phyloP scores from a whole-genome alignment of 805 yeast genomes.

The Candida sphagnicola region DNA sequence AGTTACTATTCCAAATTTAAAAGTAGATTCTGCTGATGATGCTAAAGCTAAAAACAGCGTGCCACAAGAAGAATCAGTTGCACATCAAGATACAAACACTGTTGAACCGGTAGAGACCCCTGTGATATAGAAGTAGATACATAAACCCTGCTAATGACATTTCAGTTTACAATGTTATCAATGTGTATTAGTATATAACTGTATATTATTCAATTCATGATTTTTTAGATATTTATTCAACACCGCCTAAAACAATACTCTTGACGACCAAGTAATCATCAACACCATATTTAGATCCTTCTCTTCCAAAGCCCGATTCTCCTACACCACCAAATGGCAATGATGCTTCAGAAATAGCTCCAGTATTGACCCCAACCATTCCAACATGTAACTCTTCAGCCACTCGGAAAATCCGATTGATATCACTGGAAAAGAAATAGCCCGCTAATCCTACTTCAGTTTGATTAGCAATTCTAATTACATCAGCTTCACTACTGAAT shows the following conservation, averaged over 20 bases:
- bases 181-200: neutral
- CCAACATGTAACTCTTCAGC: conserved; percentile 71
- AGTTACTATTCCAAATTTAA: conserved; percentile 9
- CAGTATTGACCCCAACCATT: conserved; percentile 81
- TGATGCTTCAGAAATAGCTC: conserved; percentile 61
- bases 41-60: neutral
- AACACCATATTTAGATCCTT: conserved; percentile 59
- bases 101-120: neutral
- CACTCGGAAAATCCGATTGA: conserved; percentile 51
- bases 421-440: conserved; percentile 60
- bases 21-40: conserved; percentile 17
- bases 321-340: conserved; percentile 61
- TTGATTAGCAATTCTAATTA: conserved; percentile 56
- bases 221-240: conserved; percentile 4
- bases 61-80: neutral
- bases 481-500: conserved; percentile 64
- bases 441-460: conserved; percentile 76
- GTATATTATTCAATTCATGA: conserved; percentile 1
- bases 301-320: conserved; percentile 69
- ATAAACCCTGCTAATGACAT: too few relatives aligned
- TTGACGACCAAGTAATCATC: conserved; percentile 60
- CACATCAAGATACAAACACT: neutral
- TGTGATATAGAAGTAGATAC: too few relatives aligned
- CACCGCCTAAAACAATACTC: conserved; percentile 52
- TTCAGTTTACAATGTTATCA: too few relatives aligned